Percentiles rank a stretch among this genome's conserved stretches.
Evolutionary conservation across 441 rosid genomes (phyloP).

Genomic region (Codiaeum variegatum): DNA sequence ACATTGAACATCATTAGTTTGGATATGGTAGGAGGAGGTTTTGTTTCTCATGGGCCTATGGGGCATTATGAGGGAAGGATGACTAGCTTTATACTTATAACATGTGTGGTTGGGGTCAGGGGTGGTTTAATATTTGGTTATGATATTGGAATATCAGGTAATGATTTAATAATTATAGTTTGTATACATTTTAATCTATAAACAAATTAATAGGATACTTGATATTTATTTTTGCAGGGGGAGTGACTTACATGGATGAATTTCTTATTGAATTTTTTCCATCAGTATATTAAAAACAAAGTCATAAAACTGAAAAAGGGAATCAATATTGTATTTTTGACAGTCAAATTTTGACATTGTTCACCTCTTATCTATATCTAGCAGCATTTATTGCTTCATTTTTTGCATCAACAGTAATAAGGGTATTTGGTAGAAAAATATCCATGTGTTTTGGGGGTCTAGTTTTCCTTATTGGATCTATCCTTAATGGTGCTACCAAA

Average conservation of each 20-base stretch:
- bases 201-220: too few relatives aligned
- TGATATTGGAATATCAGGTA: slow-evolving; percentile 46
- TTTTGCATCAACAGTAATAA: slow-evolving; percentile 39
- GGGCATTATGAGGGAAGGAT: slow-evolving; percentile 46
- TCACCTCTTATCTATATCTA: slow-evolving; percentile 56
- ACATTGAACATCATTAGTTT: too few relatives aligned
- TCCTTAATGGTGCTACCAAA: slow-evolving; percentile 40
- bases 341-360: slow-evolving; percentile 39
- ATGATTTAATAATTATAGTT: neutral
- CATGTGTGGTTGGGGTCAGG: slow-evolving; percentile 37
- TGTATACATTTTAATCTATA: too few relatives aligned
- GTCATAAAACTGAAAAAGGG: slow-evolving; percentile 4
- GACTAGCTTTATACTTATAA: slow-evolving; percentile 32
- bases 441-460: slow-evolving; percentile 50
- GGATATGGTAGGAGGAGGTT: slow-evolving; percentile 53
- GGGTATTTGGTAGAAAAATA: slow-evolving; percentile 44
- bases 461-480: slow-evolving; percentile 45
- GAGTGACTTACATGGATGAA: slow-evolving; percentile 62
- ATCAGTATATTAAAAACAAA: slow-evolving; percentile 35
- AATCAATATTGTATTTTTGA: slow-evolving; percentile 57
- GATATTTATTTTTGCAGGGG: slow-evolving; percentile 31
- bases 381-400: slow-evolving; percentile 54
- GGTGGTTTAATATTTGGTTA: slow-evolving; percentile 46
- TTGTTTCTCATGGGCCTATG: slow-evolving; percentile 25
- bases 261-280: slow-evolving; percentile 58